These are phyloP conservation scores for Porogramme epimiltina DNA, from an alignment of 1,284 basidiomycete species.

Conservation along the genomic window DNA sequence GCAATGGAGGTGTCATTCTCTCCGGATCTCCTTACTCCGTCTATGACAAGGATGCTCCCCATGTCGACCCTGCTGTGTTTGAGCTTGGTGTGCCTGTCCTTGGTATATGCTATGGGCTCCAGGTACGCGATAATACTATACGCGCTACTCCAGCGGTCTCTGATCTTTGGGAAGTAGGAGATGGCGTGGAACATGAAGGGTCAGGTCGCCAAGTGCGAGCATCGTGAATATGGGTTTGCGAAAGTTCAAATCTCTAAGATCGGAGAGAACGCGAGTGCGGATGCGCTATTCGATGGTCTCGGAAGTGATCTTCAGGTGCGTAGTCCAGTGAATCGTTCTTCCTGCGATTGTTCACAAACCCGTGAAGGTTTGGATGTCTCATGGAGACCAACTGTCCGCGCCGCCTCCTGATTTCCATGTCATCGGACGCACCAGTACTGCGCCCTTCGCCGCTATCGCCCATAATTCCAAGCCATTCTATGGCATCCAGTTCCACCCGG, in stretches of 20 bases:
- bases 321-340: constrained; percentile 7
- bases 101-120: constrained; percentile 98
- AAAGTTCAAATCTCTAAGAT: constrained; percentile 77
- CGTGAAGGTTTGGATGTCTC: constrained; percentile 97
- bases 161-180: constrained; percentile 57
- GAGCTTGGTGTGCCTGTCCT: constrained; percentile 89
- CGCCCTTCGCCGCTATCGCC: constrained; percentile 93
- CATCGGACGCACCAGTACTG: constrained; percentile 86
- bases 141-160: neutral
- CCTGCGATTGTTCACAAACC: too few species aligned
- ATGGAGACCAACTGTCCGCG: constrained; percentile 91
- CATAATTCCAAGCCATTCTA: constrained; percentile 91
- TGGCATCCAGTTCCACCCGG: constrained; percentile 99
- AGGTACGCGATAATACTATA: constrained; percentile 50
- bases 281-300: constrained; percentile 85
- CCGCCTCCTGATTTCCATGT: constrained; percentile 86
- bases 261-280: constrained; percentile 55
- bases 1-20: constrained; percentile 83
- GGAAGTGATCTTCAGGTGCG: constrained; percentile 81
- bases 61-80: constrained; percentile 96
- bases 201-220: constrained; percentile 86
- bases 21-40: constrained; percentile 99
- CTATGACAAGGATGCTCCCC: constrained; percentile 91
- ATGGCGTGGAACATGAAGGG: constrained; percentile 92
- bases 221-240: constrained; percentile 95